Base-by-base conservation (phyloP, 2,329 filamentous ascomycete genomes). In the Sporothrix pseudoabietina region DNA sequence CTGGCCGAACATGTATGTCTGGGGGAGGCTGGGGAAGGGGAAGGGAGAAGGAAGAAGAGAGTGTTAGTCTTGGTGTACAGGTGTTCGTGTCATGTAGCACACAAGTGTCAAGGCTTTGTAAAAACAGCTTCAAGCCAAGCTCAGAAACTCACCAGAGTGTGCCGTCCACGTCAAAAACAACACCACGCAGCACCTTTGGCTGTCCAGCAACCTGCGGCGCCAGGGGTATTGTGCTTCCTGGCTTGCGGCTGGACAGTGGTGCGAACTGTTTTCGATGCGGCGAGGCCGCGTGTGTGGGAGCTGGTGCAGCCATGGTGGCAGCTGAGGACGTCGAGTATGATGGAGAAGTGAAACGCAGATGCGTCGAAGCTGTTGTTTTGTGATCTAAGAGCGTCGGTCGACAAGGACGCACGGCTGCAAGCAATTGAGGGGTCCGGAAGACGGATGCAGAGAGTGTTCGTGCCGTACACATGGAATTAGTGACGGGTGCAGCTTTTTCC, bases 81-180 rank as follows among this genome's bases (percentile, higher is more conserved):
- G 52, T 55, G 52, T 14, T 55, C 14, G 44, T 49, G 44, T 19
- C 44, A 59, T 57, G 61, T 12, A 19, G 59, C 30, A 35, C 49
- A 55, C 47, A 19, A 47, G n/a, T 39, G 35, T 10, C 7, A 52
- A 69, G 19, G 4, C 4, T 30, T 14, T 55, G 8, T 49, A 9
- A 22, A 26, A 3, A 26, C 6, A 26, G 22, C 10, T 55, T 55
- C 22, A 55, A 22, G 4, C 10, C 12, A 12, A 47, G 57, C 26
- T 70, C 61, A 9, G 49, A 9, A 14, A 72, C 76, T 6, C 83
- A 97, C 94, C 92, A 98, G 74, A 98, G 83, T 32, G 95, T 99
- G 3, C 95, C 95, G 81, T 99, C 95, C 76, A 99, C 93, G 83
- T 99, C 95, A 82, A 98, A 98, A 16, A 98, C 86, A 1, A 91